Conservation (phyloP, 1,139 yeast species). For the Nematodospora anomalae region DNA sequence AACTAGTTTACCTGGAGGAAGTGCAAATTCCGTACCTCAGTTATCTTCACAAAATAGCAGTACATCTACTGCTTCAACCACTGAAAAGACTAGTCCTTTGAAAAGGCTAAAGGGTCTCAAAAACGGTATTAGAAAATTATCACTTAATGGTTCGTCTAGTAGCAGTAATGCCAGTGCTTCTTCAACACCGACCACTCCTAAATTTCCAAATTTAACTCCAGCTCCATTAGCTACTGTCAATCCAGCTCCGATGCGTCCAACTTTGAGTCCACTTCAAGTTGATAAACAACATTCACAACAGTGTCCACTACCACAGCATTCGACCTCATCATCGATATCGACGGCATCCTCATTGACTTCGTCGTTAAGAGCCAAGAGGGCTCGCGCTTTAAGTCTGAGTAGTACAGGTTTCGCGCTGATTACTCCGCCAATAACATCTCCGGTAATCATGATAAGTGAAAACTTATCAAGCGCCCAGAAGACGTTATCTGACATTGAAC, state of each 20-base stretch:
- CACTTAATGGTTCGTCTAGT: constrained; percentile 18
- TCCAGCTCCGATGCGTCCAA: constrained; percentile 11
- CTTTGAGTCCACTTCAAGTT: constrained; percentile 12
- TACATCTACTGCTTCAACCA: constrained; percentile 16
- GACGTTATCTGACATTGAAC: constrained; percentile 35
- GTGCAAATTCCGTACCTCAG: constrained; percentile 1
- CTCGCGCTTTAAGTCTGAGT: constrained; percentile 16
- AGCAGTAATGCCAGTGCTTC: constrained; percentile 4
- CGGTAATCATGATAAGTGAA: constrained; percentile 44
- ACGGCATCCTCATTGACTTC: constrained; percentile 14
- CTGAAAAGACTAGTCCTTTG: constrained; percentile 14
- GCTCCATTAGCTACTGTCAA: constrained; percentile 8
- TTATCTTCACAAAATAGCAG: constrained; percentile 1
- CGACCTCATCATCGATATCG: constrained; percentile 14
- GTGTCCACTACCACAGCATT: constrained; percentile 8
- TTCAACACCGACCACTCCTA: constrained; percentile 20
- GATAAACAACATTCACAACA: constrained; percentile 10
- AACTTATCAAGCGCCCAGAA: constrained; percentile 31
- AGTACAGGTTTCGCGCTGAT: constrained; percentile 21
- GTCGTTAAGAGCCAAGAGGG: constrained; percentile 11
- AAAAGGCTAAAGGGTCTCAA: constrained; percentile 37
- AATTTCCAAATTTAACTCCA: constrained; percentile 15
- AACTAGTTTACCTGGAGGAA: constrained; percentile 1
- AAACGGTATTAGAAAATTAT: constrained; percentile 36
- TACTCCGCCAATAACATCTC: constrained; percentile 38